Evolutionary conservation across 768 basidiomycete genomes (phyloP).

Genomic region (Thelephora ganbajun): DNA sequence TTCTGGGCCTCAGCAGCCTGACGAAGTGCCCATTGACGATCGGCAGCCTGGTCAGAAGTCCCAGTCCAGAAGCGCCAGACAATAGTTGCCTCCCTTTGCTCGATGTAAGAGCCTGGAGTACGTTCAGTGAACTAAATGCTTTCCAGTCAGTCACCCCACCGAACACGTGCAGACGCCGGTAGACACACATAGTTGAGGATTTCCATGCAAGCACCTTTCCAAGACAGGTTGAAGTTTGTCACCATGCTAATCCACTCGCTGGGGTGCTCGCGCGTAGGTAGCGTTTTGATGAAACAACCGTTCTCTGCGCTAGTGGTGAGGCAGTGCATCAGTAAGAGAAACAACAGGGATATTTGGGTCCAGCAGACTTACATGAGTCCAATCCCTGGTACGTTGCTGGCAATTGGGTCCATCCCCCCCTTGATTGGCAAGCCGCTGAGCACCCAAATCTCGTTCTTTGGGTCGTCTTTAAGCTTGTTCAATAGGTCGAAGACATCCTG

Average conservation of each 20-base stretch:
- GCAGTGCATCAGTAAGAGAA: not conserved
- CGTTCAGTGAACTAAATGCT: constrained; percentile 68
- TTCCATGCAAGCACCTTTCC: constrained; percentile 73
- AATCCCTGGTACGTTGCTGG: constrained; percentile 43
- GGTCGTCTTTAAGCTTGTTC: constrained; percentile 44
- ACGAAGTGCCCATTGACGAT: constrained; percentile 69
- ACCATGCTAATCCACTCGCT: constrained; percentile 72
- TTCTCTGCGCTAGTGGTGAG: constrained; percentile 56
- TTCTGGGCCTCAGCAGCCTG: constrained; percentile 89
- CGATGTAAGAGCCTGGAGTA: constrained; percentile 74
- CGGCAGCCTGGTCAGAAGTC: constrained; percentile 24
- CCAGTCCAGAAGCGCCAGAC: constrained; percentile 80
- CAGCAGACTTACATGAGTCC: constrained; percentile 53
- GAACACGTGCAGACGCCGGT: not conserved
- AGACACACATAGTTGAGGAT: constrained; percentile 68
- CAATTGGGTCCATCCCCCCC: constrained; percentile 50
- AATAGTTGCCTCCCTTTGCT: constrained; percentile 70
- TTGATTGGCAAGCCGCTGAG: constrained; percentile 60
- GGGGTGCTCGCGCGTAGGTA: constrained; percentile 15
- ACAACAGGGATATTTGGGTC: not conserved
- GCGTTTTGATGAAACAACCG: constrained; percentile 70
- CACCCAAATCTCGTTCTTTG: constrained; percentile 68
- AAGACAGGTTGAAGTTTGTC: constrained; percentile 59
- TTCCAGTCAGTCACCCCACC: not conserved
- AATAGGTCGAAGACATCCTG: constrained; percentile 31